Evolutionary conservation across 257 asterid species (phyloP), one percentile per base, ranked within the genome.

Genomic region (Solanum pinnatisectum): DNA sequence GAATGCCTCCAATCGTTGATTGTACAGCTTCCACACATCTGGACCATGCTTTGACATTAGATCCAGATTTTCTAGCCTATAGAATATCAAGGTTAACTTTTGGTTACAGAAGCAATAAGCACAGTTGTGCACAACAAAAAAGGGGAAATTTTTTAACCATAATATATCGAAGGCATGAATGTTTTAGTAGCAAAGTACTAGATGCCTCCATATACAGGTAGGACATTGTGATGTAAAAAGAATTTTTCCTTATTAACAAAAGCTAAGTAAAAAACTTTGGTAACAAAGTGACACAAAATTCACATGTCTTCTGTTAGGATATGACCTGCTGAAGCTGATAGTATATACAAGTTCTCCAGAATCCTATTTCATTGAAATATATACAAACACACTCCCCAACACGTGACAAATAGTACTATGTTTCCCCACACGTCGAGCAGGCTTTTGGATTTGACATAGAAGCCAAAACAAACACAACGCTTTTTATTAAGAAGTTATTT

Each of bases 1-100:
- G 90, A 92, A 91, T 67, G 95, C 98, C 91, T 96, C 99, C 94
- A 96, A 86, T 83, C 90, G 95, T 89, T 93, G 95, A 88, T 97
- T 97, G 91, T 95, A 93, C 90, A 92, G 71, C 94, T 95, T 97
- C 99, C 99, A 97, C 65, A 93, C 94, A 83, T 97, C 99, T 68
- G 99, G 98, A 81, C 99, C 98, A 88, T 96, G 94, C 93, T 93
- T 95, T 42, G 95, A 91, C 98, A 97, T 94, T 89, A 96, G 90
- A 37, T 97, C 99, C 63, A 97, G 95, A 92, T 97, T 97, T 89
- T 97, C 99, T 88, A 96, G 94, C 98, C 99, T 97, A 85, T 44
- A 91, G 70, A 10, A 3, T 46, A 79, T 10, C 67, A 46, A 16
- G 27, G 39, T 46, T 27, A 46, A 27, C 85, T 44, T 79, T 27